These are phyloP conservation scores for Peltaster fructicola DNA, from an alignment of 2,329 filamentous ascomycete genomes.

Conservation along the genomic window DNA sequence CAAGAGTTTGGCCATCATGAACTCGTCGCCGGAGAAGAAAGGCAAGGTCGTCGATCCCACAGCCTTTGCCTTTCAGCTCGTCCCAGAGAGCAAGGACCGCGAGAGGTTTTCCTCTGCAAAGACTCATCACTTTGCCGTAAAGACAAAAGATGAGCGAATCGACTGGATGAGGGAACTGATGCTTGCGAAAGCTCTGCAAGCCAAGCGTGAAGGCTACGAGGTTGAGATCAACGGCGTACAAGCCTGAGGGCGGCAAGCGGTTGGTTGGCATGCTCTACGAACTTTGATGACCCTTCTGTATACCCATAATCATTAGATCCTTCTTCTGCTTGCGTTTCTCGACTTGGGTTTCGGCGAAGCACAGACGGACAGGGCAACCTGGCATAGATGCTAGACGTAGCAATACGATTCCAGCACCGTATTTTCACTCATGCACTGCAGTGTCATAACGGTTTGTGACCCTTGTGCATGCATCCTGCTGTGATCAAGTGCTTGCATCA, in stretches of 20 bases:
- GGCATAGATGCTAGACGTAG: too few relatives aligned
- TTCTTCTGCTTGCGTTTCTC: too few relatives aligned
- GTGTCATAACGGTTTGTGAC: too few relatives aligned
- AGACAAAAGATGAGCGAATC: constrained; percentile 71
- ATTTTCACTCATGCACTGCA: too few relatives aligned
- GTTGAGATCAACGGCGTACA: constrained; percentile 54
- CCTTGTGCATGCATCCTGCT: too few relatives aligned
- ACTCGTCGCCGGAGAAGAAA: constrained; percentile 30
- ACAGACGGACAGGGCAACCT: too few relatives aligned
- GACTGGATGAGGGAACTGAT: constrained; percentile 95
- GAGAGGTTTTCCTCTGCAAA: constrained; percentile 31
- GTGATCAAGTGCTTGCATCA: too few relatives aligned
- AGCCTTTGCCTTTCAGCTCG: constrained; percentile 71
- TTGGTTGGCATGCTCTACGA: too few relatives aligned
- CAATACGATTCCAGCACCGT: too few relatives aligned
- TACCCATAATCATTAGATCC: too few relatives aligned
- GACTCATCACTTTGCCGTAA: constrained; percentile 87
- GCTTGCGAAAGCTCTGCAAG: constrained; percentile 72
- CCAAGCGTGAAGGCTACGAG: constrained; percentile 69
- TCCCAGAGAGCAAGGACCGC: constrained; percentile 40
- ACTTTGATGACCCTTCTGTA: too few relatives aligned
- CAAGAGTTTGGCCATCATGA: constrained; percentile 51
- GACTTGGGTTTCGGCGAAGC: too few relatives aligned
- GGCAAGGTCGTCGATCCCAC: constrained; percentile 24
- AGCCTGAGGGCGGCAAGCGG: constrained; percentile 3